Conservation (phyloP, 495 filamentous ascomycete genomes). For the Annulohypoxylon stygium region DNA sequence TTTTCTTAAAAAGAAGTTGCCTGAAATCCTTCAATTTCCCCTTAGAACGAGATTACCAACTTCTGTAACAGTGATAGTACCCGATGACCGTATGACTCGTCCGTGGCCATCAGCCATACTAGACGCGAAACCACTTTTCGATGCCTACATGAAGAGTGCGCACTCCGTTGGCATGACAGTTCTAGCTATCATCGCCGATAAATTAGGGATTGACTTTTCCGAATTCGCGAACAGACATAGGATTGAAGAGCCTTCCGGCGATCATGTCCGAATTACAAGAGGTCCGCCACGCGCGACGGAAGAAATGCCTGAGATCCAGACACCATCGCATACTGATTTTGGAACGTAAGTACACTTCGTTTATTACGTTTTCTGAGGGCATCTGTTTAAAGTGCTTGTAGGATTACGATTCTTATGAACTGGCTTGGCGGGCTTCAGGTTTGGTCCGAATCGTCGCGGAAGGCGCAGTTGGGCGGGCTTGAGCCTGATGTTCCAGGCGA, state of each 20-base stretch:
- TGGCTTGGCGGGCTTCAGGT: conserved; percentile 72
- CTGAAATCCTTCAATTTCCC: too few species aligned
- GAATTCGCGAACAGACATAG: conserved; percentile 65
- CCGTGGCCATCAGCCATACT: conserved; percentile 64
- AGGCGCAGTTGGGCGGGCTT: conserved; percentile 38
- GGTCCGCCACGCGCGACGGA: conserved; percentile 46
- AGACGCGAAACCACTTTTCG: conserved; percentile 56
- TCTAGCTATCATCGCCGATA: conserved; percentile 63
- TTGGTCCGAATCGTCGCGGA: conserved; percentile 57
- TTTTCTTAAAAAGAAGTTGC: neutral
- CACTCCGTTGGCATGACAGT: conserved; percentile 65
- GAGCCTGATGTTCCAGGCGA: conserved; percentile 56
- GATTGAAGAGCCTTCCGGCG: conserved; percentile 64
- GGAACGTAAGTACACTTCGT: conserved; percentile 54
- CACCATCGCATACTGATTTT: conserved; percentile 55
- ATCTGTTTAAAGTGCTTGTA: conserved; percentile 22
- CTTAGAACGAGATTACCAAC: too few species aligned
- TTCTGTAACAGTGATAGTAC: conserved; percentile 48
- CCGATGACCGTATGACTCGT: conserved; percentile 55
- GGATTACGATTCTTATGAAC: conserved; percentile 71
- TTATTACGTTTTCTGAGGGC: conserved; percentile 45
- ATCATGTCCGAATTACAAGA: conserved; percentile 68
- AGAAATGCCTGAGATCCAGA: conserved; percentile 51
- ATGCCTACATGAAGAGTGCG: conserved; percentile 61
- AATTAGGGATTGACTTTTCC: conserved; percentile 62